Evolutionary conservation across 2,329 filamentous ascomycete species (phyloP), one percentile per base, ranked within the genome.

Genomic region (Westerdykella aurantiaca): DNA sequence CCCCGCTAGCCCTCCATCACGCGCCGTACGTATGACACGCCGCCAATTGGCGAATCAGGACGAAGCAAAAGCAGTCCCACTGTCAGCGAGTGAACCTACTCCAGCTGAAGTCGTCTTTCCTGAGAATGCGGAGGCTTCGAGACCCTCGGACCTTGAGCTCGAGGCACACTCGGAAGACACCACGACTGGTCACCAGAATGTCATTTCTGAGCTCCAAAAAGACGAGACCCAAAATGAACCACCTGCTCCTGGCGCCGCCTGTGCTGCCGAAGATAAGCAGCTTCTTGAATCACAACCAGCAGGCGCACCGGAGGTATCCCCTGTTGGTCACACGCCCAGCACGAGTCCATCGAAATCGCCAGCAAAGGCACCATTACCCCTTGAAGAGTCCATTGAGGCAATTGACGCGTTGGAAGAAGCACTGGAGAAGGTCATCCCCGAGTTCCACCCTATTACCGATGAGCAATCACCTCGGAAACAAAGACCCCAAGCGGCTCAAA

Each of bases 351-450:
- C 50, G 5, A 44, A 39, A 22, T 49, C 52, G 34, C 53, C 55
- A 1, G 53, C 58, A 11, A 62, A 52, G 42, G 57, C 57, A 17
- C 60, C 64, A 9, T 64, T 67, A 53, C 61, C 60, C 6, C 55
- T 67, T 22, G 70, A 75, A 49, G 69, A 74, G 45, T 72, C 73
- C 2, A 71, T 78, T 23, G 69, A 72, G 42, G 75, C 73, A 4
- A 64, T 77, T 31, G 75, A 78, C 50, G 70, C 68, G 2, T 64
- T 77, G 6, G 73, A 78, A 44, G 74, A 78, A 43, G 74, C 71
- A 6, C 65, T 78, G 2, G 74, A 77, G 42, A 67, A 72, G 34
- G 61, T 77, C 50, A 58, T 74, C 18, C 65, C 67, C 5, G 48
- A 48, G 5, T 57, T 67, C 13, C 56, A 69, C 2, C 58, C 61